phyloP scores from a whole-genome alignment of 805 yeast genomes.

The Candida chauliodis region DNA sequence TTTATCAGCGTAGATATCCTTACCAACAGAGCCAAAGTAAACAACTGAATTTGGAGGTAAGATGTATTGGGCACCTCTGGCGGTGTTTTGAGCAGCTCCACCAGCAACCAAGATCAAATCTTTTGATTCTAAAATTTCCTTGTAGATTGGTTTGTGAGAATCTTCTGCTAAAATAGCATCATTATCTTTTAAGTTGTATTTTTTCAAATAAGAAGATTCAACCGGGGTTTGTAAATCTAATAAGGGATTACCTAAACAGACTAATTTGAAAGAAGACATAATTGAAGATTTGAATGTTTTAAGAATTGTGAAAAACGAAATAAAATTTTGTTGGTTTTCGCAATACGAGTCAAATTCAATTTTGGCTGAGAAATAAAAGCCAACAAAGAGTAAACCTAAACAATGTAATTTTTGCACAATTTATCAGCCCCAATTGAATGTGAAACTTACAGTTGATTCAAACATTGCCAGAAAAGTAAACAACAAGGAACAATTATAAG shows the following conservation, averaged over 20 bases:
- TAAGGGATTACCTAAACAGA: slow-evolving; percentile 90
- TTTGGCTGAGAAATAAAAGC: too few species aligned
- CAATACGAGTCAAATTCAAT: too few species aligned
- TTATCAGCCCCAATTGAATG: too few species aligned
- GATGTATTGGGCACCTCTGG: slow-evolving; percentile 95
- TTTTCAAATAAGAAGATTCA: slow-evolving; percentile 61
- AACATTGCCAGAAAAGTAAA: too few species aligned
- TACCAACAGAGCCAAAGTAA: slow-evolving; percentile 95
- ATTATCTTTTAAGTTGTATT: slow-evolving; percentile 81
- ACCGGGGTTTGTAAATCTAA: slow-evolving; percentile 83
- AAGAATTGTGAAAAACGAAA: too few species aligned
- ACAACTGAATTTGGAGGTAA: slow-evolving; percentile 79
- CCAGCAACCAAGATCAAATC: slow-evolving; percentile 83
- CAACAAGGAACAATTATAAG: too few species aligned
- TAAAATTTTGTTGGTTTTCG: too few species aligned
- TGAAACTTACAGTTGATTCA: too few species aligned
- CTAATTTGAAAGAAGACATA: slow-evolving; percentile 62
- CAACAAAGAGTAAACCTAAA: too few species aligned
- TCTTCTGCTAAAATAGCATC: slow-evolving; percentile 90
- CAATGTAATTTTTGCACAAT: too few species aligned
- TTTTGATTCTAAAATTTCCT: slow-evolving; percentile 62
- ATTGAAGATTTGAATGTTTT: too few species aligned
- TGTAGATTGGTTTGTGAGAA: slow-evolving; percentile 80
- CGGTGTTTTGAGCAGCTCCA: slow-evolving; percentile 99
- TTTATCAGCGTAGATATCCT: slow-evolving; percentile 81